Conservation (phyloP, 148 eudicot genomes). For the Heliamphora exappendiculata region DNA sequence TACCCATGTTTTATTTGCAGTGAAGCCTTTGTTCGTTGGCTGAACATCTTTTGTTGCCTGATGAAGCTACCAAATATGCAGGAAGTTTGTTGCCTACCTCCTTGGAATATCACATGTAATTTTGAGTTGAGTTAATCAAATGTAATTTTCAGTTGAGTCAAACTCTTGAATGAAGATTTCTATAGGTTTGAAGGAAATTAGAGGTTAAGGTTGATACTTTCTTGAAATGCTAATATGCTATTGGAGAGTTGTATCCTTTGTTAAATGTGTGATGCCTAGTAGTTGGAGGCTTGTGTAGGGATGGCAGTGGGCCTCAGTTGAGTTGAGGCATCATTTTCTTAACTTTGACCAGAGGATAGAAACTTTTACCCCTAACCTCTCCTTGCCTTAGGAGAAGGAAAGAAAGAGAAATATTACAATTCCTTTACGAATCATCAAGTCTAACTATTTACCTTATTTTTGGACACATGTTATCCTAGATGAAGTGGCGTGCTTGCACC, state of each 20-base stretch:
- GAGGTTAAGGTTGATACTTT: neutral
- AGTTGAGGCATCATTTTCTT: neutral
- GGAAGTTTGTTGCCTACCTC: neutral
- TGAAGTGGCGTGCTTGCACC: neutral
- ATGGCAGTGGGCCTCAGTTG: neutral
- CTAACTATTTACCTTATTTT: neutral
- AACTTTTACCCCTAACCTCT: neutral
- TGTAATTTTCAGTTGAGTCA: neutral
- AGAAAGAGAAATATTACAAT: neutral
- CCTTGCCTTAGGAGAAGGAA: neutral
- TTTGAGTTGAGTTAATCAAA: neutral
- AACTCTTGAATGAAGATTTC: neutral
- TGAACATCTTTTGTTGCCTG: neutral
- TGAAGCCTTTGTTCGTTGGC: neutral
- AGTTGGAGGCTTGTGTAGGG: neutral
- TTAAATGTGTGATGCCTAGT: neutral
- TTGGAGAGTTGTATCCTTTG: neutral
- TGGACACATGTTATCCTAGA: neutral
- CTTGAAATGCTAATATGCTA: neutral
- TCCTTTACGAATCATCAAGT: neutral
- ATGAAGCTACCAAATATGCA: neutral
- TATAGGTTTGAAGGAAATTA: neutral
- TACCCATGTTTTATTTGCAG: neutral
- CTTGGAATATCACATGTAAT: neutral
- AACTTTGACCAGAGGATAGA: neutral